Evolutionary conservation across 2,329 filamentous ascomycete species (phyloP).

Genomic region (Dothidotthia symphoricarpi): DNA sequence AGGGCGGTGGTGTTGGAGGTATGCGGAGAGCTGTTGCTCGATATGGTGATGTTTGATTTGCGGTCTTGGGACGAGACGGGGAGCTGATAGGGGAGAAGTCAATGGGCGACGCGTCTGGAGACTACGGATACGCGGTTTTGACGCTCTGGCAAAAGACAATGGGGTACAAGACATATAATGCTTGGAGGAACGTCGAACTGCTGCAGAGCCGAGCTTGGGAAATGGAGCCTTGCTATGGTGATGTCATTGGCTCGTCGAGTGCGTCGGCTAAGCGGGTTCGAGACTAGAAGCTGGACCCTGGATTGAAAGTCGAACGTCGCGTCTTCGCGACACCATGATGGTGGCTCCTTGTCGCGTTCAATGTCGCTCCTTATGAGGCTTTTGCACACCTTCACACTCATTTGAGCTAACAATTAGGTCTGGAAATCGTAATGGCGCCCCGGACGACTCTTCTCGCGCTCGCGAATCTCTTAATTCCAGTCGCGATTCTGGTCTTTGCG

Average conservation of each 20-base stretch:
- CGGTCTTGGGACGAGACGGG: no score
- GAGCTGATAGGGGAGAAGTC: no score
- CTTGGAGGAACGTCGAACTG: background rate
- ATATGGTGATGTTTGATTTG: conserved; percentile 3
- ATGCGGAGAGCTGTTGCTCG: conserved; percentile 17
- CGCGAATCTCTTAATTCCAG: conserved; percentile 75
- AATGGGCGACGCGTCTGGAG: background rate
- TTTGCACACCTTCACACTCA: background rate
- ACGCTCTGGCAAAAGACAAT: conserved; percentile 8
- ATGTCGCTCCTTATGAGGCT: conserved; percentile 11
- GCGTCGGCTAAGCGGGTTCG: conserved; percentile 13
- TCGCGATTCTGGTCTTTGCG: conserved; percentile 69
- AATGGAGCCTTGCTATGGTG: conserved; percentile 15
- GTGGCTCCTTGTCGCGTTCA: conserved; percentile 3
- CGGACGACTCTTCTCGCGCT: conserved; percentile 52
- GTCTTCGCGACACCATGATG: conserved; percentile 23
- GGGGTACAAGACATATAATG: conserved; percentile 16
- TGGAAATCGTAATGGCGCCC: conserved; percentile 20
- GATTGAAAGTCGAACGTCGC: conserved; percentile 21
- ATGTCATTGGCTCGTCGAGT: conserved; percentile 35
- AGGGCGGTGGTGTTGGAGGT: conserved; percentile 14
- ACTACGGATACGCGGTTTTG: background rate
- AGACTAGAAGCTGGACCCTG: conserved; percentile 33
- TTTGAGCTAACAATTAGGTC: conserved; percentile 4
- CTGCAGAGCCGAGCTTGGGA: conserved; percentile 2